Conservation (phyloP, 768 basidiomycete species). For the Holtermannia corniformis region DNA sequence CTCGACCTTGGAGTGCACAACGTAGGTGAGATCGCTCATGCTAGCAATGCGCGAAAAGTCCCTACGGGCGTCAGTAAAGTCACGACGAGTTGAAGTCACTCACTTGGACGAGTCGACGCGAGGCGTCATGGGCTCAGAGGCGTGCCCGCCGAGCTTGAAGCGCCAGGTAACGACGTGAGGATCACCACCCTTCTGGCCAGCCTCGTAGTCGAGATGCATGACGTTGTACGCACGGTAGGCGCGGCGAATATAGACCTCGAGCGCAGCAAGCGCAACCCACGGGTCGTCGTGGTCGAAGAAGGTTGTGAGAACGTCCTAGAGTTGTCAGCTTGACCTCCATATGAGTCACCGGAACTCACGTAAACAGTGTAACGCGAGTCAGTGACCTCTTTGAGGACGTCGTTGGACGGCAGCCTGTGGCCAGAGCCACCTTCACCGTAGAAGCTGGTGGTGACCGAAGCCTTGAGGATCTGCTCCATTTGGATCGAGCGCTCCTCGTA, state of each 20-base stretch:
- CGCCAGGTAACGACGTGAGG: conserved; percentile 79
- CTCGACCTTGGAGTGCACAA: conserved; percentile 72
- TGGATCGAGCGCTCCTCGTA: conserved; percentile 88
- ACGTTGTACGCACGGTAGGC: conserved; percentile 90
- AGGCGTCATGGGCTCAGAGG: conserved; percentile 47
- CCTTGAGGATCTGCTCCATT: conserved; percentile 87
- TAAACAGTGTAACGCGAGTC: conserved; percentile 95
- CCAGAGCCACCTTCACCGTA: conserved; percentile 73
- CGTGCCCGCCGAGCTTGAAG: conserved; percentile 77
- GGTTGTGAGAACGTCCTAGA: conserved; percentile 89
- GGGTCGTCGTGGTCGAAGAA: conserved; percentile 86
- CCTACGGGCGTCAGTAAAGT: too few relatives aligned
- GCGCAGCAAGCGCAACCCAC: conserved; percentile 77
- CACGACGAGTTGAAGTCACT: too few relatives aligned
- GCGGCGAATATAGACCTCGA: conserved; percentile 91
- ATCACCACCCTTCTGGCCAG: conserved; percentile 80
- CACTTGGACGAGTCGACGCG: conserved; percentile 39
- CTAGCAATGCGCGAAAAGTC: conserved; percentile 73
- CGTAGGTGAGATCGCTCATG: conserved; percentile 88
- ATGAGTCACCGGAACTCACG: too few relatives aligned
- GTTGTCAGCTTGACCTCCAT: too few relatives aligned
- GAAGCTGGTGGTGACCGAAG: conserved; percentile 72
- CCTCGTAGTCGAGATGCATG: conserved; percentile 87
- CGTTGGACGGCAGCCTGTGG: conserved; percentile 69
- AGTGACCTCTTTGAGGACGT: conserved; percentile 81